These are phyloP conservation scores for Medicago arabica DNA, from an alignment of 306 rosid species.

Conservation along the genomic window DNA sequence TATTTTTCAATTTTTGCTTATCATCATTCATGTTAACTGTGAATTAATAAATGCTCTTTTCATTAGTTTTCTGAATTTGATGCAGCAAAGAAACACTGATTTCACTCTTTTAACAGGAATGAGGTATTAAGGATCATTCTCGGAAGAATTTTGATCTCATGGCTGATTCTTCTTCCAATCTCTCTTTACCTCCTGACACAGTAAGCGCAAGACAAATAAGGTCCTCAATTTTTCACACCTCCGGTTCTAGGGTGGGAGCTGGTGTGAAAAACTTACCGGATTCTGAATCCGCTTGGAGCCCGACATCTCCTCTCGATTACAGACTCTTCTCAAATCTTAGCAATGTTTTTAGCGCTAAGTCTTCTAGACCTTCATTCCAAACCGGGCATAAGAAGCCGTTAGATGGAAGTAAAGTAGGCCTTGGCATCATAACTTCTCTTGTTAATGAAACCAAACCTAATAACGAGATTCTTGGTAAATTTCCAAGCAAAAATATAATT, in stretches of 20 bases:
- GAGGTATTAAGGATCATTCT: constrained; percentile 41
- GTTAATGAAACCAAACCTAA: constrained; percentile 56
- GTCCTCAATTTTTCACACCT: constrained; percentile 64
- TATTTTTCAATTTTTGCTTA: constrained; percentile 1
- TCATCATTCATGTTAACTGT: constrained; percentile 25
- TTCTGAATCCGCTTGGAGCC: constrained; percentile 74
- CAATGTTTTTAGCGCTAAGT: constrained; percentile 56
- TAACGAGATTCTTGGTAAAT: constrained; percentile 51
- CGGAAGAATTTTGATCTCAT: constrained; percentile 52
- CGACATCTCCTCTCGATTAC: constrained; percentile 81
- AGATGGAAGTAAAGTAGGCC: constrained; percentile 65
- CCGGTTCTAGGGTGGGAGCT: constrained; percentile 70
- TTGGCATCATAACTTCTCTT: constrained; percentile 75
- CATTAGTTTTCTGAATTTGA: constrained; percentile 43
- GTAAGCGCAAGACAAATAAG: constrained; percentile 59
- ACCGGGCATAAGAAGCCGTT: constrained; percentile 54
- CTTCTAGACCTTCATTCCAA: constrained; percentile 48
- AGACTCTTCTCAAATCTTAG: constrained; percentile 65
- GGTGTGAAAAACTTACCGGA: constrained; percentile 59
- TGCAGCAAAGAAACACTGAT: constrained; percentile 46
- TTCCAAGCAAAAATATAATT: constrained; percentile 65
- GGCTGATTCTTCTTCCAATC: constrained; percentile 71
- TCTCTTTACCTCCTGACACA: constrained; percentile 53
- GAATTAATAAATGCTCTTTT: constrained; percentile 31
- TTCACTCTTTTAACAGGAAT: constrained; percentile 44